A percentile compares a stretch with the other conserved stretches of the same genome.
phyloP scores from a whole-genome alignment of 768 basidiomycete genomes.

The Boletus vermiculosoides region DNA sequence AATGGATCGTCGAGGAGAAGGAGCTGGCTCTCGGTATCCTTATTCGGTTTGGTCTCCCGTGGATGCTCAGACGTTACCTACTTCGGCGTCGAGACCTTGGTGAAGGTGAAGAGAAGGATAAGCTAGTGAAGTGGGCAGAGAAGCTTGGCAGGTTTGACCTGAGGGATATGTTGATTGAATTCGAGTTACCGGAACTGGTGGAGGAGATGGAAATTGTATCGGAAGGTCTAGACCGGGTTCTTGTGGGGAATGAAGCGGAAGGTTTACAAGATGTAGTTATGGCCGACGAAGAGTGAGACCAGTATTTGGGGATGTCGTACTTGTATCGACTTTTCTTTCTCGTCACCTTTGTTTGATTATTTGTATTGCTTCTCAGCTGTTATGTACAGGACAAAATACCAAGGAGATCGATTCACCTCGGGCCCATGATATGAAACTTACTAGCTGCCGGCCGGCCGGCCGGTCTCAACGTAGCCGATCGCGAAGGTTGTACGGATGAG shows the following conservation, averaged over 20 bases:
- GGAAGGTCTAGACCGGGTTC: neutral
- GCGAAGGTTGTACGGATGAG: neutral
- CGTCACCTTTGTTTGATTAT: too few species aligned
- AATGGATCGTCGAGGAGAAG: slow-evolving; percentile 27
- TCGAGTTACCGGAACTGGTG: slow-evolving; percentile 14
- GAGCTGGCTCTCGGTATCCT: slow-evolving; percentile 25
- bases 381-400: neutral
- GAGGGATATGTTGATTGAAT: slow-evolving; percentile 20
- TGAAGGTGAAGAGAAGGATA: slow-evolving; percentile 14
- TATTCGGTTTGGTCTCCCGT: slow-evolving; percentile 21
- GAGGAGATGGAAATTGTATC: slow-evolving; percentile 10
- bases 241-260: neutral
- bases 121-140: slow-evolving; percentile 15
- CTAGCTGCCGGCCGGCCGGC: neutral
- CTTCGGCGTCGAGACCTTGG: slow-evolving; percentile 22
- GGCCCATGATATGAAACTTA: neutral
- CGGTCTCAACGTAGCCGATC: neutral
- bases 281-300: neutral
- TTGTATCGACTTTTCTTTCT: neutral
- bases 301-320: neutral
- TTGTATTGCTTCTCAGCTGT: neutral
- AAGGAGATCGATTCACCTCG: neutral
- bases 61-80: slow-evolving; percentile 30
- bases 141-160: slow-evolving; percentile 25
- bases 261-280: slow-evolving; percentile 9